phyloP scores from a whole-genome alignment of 805 yeast species.

The Cyberlindnera maritima region DNA sequence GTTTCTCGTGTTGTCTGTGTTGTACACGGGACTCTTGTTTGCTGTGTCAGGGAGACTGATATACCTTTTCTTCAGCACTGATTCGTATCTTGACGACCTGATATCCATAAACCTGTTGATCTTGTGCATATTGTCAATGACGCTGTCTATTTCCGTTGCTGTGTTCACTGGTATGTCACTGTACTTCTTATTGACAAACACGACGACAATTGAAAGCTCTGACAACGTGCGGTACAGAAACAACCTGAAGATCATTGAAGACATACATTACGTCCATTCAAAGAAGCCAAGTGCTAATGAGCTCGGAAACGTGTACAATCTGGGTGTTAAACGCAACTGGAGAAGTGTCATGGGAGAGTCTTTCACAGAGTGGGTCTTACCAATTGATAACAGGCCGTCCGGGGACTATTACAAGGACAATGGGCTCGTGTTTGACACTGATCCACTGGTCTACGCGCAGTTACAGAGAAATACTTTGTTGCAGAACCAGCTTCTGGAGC shows the following conservation, averaged over 20 bases:
- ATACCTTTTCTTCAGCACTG: constrained; percentile 44
- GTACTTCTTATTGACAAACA: constrained; percentile 59
- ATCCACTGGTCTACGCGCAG: constrained; percentile 40
- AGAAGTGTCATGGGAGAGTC: constrained; percentile 66
- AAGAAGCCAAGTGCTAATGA: constrained; percentile 41
- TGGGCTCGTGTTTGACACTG: constrained; percentile 53
- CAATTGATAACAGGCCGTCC: constrained; percentile 36
- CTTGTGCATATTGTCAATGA: constrained; percentile 51
- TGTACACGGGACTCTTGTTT: constrained; percentile 45
- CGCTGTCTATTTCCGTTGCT: constrained; percentile 53
- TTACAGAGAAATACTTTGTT: constrained; percentile 40
- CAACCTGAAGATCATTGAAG: constrained; percentile 36
- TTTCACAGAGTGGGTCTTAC: constrained; percentile 71
- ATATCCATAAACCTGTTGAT: constrained; percentile 60
- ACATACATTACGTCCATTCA: constrained; percentile 35
- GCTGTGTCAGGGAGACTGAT: constrained; percentile 40
- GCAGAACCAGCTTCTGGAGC: constrained; percentile 30
- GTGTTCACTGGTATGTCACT: constrained; percentile 56
- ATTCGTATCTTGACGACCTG: constrained; percentile 37
- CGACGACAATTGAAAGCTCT: constrained; percentile 79
- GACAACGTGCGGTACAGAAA: constrained; percentile 48
- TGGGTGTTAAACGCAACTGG: constrained; percentile 69
- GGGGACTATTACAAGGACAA: constrained; percentile 33
- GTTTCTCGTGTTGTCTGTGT: constrained; percentile 54
- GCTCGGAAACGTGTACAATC: constrained; percentile 69